Evolutionary conservation across 2,329 filamentous ascomycete genomes (phyloP), one percentile per base, ranked within the genome.

Genomic region (Fusarium robinianum): DNA sequence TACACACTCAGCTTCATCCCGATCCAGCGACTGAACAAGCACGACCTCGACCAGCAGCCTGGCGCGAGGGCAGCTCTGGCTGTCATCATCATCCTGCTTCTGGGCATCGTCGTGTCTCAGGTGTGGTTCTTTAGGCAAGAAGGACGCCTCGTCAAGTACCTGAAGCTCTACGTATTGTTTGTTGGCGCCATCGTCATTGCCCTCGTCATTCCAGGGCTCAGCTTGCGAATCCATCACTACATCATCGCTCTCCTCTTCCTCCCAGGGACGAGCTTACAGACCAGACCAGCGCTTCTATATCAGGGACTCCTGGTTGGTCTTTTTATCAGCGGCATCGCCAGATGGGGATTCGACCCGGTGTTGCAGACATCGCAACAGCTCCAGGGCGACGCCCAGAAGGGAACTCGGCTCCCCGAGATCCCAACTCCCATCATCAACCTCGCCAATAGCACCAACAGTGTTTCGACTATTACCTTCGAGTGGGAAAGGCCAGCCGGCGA

Each of bases 1-100:
- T 95, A 96, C 69, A 97, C 94, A 0, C 89, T 99, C 62, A 87
- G 90, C 60, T 87, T 88, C 70, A 96, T 99, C 49, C 94, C 94
- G 0, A 94, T 99, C 55, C 83, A 90, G 67, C 85, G 94, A 3
- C 77, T 99, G n/a, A 97, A 88, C 7, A 83, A 85, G 0, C 90
- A 95, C 64, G 94, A 99, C 63, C 81, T 99, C 29, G 73, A 86
- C 33, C 85, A 90, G 57, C 90, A 99, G 63, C 92, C 94, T 0
- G 94, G 94, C 6, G 94, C 92, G 1, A 85, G 89, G 42, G 79
- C 88, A 2, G 92, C 94, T 0, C 72, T 99, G 34, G 81, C 88
- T 30, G 78, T 88, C 43, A 87, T 99, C 49, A 74, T 96, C 24
- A 73, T 89, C 5, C 66, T 84, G 2, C 76, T 99, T 5, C 69